A percentile compares a stretch with the other conserved stretches of the same genome.
These are phyloP conservation scores for Talaromyces sp. DNA, from an alignment of 2,329 filamentous ascomycete genomes.

Conservation along the genomic window DNA sequence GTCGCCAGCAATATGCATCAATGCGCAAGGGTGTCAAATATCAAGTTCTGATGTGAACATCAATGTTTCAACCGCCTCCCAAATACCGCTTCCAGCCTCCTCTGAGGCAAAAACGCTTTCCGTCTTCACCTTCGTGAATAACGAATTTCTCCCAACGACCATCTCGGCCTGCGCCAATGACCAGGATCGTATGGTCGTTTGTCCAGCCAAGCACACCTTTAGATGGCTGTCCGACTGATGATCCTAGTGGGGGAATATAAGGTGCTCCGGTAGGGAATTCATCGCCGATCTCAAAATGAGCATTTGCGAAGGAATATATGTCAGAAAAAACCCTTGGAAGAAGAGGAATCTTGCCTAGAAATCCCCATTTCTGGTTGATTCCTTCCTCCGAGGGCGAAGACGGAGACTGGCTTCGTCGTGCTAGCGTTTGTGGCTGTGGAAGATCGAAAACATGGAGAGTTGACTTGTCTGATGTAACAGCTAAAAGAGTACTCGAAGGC, in stretches of 20 bases:
- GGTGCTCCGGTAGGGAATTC: conserved; percentile 48
- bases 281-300: conserved; percentile 76
- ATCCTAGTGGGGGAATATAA: conserved; percentile 45
- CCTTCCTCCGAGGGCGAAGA: conserved; percentile 37
- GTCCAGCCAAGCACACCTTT: conserved; percentile 87
- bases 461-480: conserved; percentile 93
- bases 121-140: conserved; percentile 62
- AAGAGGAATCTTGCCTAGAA: conserved; percentile 74
- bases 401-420: conserved; percentile 30
- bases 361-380: conserved; percentile 71
- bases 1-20: neutral
- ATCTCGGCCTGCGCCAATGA: conserved; percentile 73
- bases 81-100: conserved; percentile 82
- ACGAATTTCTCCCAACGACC: conserved; percentile 85
- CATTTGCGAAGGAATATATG: conserved; percentile 75
- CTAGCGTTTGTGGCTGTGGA: conserved; percentile 40
- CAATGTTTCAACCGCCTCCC: conserved; percentile 29
- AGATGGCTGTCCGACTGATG: conserved; percentile 54
- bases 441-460: conserved; percentile 93
- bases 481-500: conserved; percentile 70
- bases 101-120: conserved; percentile 59
- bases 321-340: conserved; percentile 86
- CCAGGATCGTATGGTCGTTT: conserved; percentile 64
- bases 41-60: conserved; percentile 2
- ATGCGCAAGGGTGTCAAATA: conserved; percentile 9